Base-by-base conservation (phyloP, 2,329 filamentous ascomycete species). In the Microcera coccophila region DNA sequence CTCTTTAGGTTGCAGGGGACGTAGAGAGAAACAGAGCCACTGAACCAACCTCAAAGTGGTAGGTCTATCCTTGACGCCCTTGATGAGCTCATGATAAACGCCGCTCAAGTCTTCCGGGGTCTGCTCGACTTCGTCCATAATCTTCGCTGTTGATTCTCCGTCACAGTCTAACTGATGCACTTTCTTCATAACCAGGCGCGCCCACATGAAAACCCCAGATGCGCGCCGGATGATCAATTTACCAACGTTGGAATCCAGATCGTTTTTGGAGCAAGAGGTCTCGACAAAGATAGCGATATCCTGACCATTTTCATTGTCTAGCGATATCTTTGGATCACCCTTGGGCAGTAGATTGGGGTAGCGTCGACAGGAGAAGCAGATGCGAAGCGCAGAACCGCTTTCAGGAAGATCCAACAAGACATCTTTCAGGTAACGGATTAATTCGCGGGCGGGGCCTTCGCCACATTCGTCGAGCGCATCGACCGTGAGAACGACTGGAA, bases 401-500 rank as follows among this genome's bases (percentile, higher is more conserved):
- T 5, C 36, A 32, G 16, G 36, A 8, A 36, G n/a, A n/a, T n/a
- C 49, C n/a, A 46, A 29, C 1, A n/a, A 48, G 38, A 11, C 58
- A 26, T 4, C 35, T 40, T 16, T 59, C 41, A 5, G 62, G 24
- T 2, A 62, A 26, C 0, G 14, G 4, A 54, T 41, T 2, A 66
- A 36, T 0, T 45, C 3, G 2, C 47, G 28, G 1, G 61, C 62
- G 24, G 36, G 40, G 0, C 54, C 24, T 40, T 61, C 21, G 5
- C 62, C 62, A 26, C 54, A 55, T 41, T 68, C 65, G 41, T 69
- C 63, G 1, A 68, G 38, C 0, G 65, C 66, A 19, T 68, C 66
- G 18, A 68, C 36, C 24, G 66, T 63, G 2, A 67, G 14, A 39
- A 45, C 54, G 5, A 66, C 36, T 4, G 50, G 31, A 0, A 26